These are phyloP conservation scores for Candida anglica DNA, from an alignment of 805 yeast genomes.

Conservation along the genomic window DNA sequence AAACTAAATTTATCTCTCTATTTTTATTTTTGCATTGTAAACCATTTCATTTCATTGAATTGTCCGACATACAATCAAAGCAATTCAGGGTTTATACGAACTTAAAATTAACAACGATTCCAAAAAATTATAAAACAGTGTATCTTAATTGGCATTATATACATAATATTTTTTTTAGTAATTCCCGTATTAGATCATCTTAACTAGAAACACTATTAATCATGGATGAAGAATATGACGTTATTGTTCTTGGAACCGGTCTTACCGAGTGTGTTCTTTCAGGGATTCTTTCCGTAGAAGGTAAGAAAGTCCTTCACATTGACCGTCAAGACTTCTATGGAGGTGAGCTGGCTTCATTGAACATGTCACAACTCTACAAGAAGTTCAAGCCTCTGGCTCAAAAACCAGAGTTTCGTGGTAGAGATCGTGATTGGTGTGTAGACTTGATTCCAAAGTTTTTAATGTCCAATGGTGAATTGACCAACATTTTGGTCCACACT, in stretches of 20 bases:
- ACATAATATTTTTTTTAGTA: too few species aligned
- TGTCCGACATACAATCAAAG: too few species aligned
- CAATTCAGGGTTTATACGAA: too few species aligned
- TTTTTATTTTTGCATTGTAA: too few species aligned
- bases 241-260: constrained; percentile 93
- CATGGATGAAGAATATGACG: constrained; percentile 97
- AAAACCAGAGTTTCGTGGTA: constrained; percentile 70
- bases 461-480: constrained; percentile 97
- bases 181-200: too few species aligned
- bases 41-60: too few species aligned
- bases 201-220: constrained; percentile 3
- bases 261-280: constrained; percentile 94
- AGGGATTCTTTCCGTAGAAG: constrained; percentile 94
- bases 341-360: constrained; percentile 84
- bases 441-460: constrained; percentile 94
- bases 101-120: too few species aligned
- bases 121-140: too few species aligned
- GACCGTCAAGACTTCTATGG: constrained; percentile 97
- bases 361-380: constrained; percentile 62
- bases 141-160: too few species aligned
- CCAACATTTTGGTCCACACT: constrained; percentile 91
- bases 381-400: constrained; percentile 80
- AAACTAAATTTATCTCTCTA: too few species aligned
- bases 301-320: constrained; percentile 93
- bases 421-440: constrained; percentile 97